A percentile compares a stretch with the other conserved stretches of the same genome.
phyloP scores from a whole-genome alignment of 441 rosid genomes.

The Breynia disticha region DNA sequence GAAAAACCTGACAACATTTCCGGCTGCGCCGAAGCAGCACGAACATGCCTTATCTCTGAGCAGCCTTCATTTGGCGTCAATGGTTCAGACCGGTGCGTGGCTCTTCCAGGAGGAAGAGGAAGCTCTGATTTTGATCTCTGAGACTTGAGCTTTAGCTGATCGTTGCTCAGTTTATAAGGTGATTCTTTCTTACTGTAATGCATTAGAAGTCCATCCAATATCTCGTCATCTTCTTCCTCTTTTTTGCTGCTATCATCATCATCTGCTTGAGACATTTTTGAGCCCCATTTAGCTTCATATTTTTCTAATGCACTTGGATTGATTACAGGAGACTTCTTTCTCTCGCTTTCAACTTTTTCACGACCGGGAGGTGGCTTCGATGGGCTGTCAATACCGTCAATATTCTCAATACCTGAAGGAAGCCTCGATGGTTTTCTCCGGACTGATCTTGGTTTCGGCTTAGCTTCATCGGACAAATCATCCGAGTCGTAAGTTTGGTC shows the following conservation, averaged over 20 bases:
- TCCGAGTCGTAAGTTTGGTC: slow-evolving; percentile 1
- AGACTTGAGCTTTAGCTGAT: slow-evolving; percentile 13
- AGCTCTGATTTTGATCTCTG: slow-evolving; percentile 14
- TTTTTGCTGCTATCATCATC: slow-evolving; percentile 20
- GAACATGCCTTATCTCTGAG: slow-evolving; percentile 27
- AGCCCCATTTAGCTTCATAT: slow-evolving; percentile 15
- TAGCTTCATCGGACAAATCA: slow-evolving; percentile 19
- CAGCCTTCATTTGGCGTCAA: slow-evolving; percentile 10
- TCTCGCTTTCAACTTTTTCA: slow-evolving; percentile 8
- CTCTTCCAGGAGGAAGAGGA: slow-evolving; percentile 12
- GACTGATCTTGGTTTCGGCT: slow-evolving; percentile 52
- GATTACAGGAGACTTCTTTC: too few species aligned
- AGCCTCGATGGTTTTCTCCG: slow-evolving; percentile 33
- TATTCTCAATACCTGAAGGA: slow-evolving; percentile 17
- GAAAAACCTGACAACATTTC: slow-evolving; percentile 35
- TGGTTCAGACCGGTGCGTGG: background rate
- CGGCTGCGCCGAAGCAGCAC: slow-evolving; percentile 58
- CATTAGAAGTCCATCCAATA: slow-evolving; percentile 27
- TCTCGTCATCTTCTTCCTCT: slow-evolving; percentile 34
- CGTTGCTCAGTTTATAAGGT: slow-evolving; percentile 12
- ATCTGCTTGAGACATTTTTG: slow-evolving; percentile 5
- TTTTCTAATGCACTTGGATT: slow-evolving; percentile 6
- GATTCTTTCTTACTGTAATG: slow-evolving; percentile 25
- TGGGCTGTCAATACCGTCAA: slow-evolving; percentile 10
- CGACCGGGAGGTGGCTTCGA: slow-evolving; percentile 12